A percentile compares a stretch with the other conserved stretches of the same genome.
phyloP scores from a whole-genome alignment of 2,329 filamentous ascomycete species.

The Seiridium cupressi region DNA sequence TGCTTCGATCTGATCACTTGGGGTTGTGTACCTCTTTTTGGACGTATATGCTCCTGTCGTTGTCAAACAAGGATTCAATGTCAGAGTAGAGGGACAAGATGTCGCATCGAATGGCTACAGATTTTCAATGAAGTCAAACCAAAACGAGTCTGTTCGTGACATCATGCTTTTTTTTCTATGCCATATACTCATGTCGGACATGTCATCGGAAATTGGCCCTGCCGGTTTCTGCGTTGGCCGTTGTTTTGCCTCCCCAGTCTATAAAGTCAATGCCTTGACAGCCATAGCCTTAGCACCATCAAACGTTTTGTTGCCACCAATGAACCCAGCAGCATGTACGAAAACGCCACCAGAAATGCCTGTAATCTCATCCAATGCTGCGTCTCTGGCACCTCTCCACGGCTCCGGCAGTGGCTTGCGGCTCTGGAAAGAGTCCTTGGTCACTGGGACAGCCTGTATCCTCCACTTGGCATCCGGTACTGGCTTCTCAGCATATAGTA shows the following conservation, averaged over 20 bases:
- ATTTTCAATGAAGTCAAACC: too few species aligned
- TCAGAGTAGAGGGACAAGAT: too few species aligned
- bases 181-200: constrained; percentile 3
- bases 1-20: too few species aligned
- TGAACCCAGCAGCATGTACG: constrained; percentile 92
- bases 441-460: constrained; percentile 85
- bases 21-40: too few species aligned
- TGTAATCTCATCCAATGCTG: constrained; percentile 72
- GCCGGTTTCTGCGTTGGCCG: neutral
- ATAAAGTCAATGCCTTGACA: constrained; percentile 62
- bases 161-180: constrained; percentile 7
- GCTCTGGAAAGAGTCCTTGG: constrained; percentile 85
- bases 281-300: constrained; percentile 89
- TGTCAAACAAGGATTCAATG: too few species aligned
- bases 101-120: too few species aligned
- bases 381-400: constrained; percentile 89
- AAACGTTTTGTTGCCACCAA: constrained; percentile 90
- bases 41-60: too few species aligned
- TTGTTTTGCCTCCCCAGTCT: constrained; percentile 7
- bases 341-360: constrained; percentile 79
- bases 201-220: neutral
- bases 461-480: constrained; percentile 81
- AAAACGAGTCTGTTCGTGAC: too few species aligned
- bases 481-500: constrained; percentile 84
- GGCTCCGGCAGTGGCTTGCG: constrained; percentile 85